These are phyloP conservation scores for Codiaeum variegatum DNA, from an alignment of 441 rosid species.

Conservation along the genomic window DNA sequence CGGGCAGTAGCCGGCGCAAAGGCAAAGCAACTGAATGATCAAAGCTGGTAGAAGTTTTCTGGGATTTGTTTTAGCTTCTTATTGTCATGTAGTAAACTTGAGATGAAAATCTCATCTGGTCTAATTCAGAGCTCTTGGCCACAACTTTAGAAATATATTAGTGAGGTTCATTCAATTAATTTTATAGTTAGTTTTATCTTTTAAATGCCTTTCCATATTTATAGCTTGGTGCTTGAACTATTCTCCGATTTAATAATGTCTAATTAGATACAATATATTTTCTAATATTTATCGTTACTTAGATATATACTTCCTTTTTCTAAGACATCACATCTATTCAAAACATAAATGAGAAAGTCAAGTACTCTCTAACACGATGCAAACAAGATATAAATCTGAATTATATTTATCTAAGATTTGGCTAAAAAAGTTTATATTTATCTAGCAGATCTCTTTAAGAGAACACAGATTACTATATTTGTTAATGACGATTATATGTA, in stretches of 20 bases:
- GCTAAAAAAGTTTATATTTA: no score
- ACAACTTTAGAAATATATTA: not conserved
- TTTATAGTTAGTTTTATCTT: not conserved
- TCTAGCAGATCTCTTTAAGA: no score
- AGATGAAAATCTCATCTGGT: not conserved
- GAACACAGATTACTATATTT: no score
- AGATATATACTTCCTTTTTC: no score
- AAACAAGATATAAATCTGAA: no score
- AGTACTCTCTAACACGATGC: no score
- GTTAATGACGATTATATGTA: no score
- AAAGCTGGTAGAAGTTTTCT: not conserved
- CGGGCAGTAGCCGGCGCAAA: constrained; percentile 67
- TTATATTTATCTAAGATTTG: no score
- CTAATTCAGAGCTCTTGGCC: not conserved
- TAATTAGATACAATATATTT: no score
- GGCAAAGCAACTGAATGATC: constrained; percentile 90
- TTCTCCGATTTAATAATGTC: not conserved
- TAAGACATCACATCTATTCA: no score
- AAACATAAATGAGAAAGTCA: no score
- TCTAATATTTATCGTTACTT: no score
- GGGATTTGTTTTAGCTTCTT: not conserved
- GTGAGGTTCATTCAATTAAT: not conserved
- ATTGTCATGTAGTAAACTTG: constrained; percentile 1
- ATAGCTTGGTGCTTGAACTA: not conserved
- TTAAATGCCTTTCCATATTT: not conserved